Base-by-base conservation (phyloP, 495 filamentous ascomycete genomes). In the Evansstolkia leycettana region DNA sequence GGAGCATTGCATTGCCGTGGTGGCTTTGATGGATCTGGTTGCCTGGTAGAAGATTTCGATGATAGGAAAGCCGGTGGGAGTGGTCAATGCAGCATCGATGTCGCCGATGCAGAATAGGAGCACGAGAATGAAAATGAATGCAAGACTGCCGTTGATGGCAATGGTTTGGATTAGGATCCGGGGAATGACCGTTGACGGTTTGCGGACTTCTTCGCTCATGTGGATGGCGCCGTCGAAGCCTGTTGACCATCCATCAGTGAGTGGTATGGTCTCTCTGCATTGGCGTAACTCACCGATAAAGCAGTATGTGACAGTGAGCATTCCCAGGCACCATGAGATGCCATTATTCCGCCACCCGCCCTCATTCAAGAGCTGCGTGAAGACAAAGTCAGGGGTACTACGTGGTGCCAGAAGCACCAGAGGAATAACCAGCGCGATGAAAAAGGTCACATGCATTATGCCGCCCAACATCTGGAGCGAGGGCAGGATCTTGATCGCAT, bases 11-110 rank as follows among this genome's bases (percentile, higher is more conserved):
- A 71, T 61, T 7, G 52, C 49, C 17, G 51, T 65, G 4, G 67
- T 63, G 5, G 62, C 65, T 16, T 57, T 47, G 26, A 58, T 51
- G 26, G 61, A 66, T 5, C 51, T 50, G 8, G 62, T 72, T 11
- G 64, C 62, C 39, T 66, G 51, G 47, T 65, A 63, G 46, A 64
- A 65, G 30, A 72, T 64, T 42, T 66, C 45, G 40, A 75, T 72
- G 48, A 75, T 67, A 9, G 70, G 66, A 26, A 67, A 70, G 20
- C 62, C 59, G 7, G 67, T 72, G 0, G 62, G 37, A 6, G 47
- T 52, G 4, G 35, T 38, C 1, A 64, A 18, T 1, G 62, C 57
- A 14, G 50, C 49, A 2, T 45, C 33, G 28, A 64, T 48, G 37
- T 64, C 52, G 11, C 60, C 61, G 29, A 63, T 57, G 45, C 55